These are phyloP conservation scores for Trametes versicolor DNA, from an alignment of 1,284 basidiomycete genomes.

Conservation along the genomic window DNA sequence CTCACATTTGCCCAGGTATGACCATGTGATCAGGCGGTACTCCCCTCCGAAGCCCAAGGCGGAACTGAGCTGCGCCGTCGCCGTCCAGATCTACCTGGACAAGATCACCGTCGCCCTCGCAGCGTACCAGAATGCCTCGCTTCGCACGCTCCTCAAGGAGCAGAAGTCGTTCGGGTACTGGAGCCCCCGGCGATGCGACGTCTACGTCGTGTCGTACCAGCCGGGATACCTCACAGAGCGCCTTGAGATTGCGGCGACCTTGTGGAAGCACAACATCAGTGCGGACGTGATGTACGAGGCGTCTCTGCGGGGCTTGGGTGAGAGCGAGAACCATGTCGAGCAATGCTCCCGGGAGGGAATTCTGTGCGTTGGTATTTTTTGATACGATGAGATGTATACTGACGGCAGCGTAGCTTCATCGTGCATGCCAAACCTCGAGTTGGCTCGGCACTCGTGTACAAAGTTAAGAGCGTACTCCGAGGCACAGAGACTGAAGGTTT, in stretches of 20 bases:
- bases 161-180: conserved; percentile 87
- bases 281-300: conserved; percentile 90
- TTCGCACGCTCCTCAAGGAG: conserved; percentile 81
- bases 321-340: conserved; percentile 72
- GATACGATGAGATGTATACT: conserved; percentile 2
- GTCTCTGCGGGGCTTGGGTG: conserved; percentile 61
- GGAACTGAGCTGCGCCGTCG: conserved; percentile 72
- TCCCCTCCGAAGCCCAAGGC: conserved; percentile 63
- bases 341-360: conserved; percentile 81
- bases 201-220: conserved; percentile 85
- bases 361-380: conserved; percentile 57
- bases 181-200: conserved; percentile 88
- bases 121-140: conserved; percentile 74
- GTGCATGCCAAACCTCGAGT: conserved; percentile 70
- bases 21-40: conserved; percentile 73
- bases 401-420: conserved; percentile 62
- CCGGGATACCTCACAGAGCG: conserved; percentile 80
- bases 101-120: conserved; percentile 81
- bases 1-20: conserved; percentile 66
- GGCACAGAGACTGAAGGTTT: conserved; percentile 78
- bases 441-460: conserved; percentile 72
- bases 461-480: conserved; percentile 81
- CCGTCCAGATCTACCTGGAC: conserved; percentile 82
- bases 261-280: conserved; percentile 87
- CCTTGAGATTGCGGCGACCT: conserved; percentile 77